Evolutionary conservation across 2,329 filamentous ascomycete species (phyloP).

Genomic region (Lachnellula suecica): DNA sequence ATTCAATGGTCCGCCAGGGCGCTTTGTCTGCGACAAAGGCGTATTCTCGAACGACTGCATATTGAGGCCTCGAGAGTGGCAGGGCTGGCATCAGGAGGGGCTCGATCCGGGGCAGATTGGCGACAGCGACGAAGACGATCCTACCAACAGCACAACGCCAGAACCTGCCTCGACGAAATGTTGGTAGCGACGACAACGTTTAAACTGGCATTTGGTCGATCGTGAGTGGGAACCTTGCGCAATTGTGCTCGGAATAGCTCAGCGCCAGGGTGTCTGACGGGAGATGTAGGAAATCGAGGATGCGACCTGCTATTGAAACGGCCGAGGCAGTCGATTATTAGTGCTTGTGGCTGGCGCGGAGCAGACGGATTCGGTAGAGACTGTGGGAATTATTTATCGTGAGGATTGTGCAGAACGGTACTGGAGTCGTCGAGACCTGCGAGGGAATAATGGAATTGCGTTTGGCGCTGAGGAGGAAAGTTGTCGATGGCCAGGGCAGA

Average conservation of each 20-base stretch:
- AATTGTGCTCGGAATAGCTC: constrained; percentile 8
- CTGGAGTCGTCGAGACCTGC: background rate
- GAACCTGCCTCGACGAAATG: constrained; percentile 3
- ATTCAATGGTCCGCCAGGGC: constrained; percentile 28
- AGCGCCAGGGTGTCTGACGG: constrained; percentile 14
- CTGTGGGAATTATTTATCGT: background rate
- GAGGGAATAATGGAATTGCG: background rate
- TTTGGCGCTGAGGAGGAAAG: background rate
- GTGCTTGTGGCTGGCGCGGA: background rate
- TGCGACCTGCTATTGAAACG: constrained; percentile 19
- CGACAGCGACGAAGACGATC: constrained; percentile 7
- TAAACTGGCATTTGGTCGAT: constrained; percentile 13
- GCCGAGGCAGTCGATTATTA: background rate
- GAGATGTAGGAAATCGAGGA: constrained; percentile 12
- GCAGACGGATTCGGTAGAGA: background rate
- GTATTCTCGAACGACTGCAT: constrained; percentile 30
- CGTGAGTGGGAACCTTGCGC: constrained; percentile 5
- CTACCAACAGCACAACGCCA: constrained; percentile 7
- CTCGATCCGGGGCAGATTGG: constrained; percentile 10
- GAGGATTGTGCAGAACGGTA: background rate
- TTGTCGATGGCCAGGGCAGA: background rate
- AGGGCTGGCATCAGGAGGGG: constrained; percentile 15
- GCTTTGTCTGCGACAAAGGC: constrained; percentile 26
- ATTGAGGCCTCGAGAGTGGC: constrained; percentile 13
- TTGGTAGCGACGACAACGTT: background rate